Conservation (phyloP, 139 green algal species). For the Micractinium sp. region DNA sequence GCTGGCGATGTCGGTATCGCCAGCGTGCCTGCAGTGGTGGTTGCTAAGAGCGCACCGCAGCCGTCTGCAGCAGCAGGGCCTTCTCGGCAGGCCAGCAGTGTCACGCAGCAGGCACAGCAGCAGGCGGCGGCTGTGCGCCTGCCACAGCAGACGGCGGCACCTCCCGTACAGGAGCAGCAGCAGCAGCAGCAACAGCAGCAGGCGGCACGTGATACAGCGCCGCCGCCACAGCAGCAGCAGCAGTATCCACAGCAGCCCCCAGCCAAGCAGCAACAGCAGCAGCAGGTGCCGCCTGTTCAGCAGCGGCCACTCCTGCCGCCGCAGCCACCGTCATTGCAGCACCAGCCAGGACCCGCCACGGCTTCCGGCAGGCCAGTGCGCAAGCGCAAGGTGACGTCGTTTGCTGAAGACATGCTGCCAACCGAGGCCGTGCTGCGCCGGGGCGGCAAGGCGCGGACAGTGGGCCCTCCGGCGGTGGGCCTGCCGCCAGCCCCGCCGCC, state of each 20-base stretch:
- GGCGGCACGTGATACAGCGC: no score
- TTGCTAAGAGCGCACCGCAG: not conserved
- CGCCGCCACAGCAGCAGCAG: not conserved
- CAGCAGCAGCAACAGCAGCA: slow-evolving; percentile 1
- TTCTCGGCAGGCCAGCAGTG: not conserved
- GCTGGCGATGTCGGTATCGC: not conserved
- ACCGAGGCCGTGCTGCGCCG: slow-evolving; percentile 1
- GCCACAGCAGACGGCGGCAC: not conserved
- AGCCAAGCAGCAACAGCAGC: not conserved
- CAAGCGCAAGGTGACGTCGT: slow-evolving; percentile 12
- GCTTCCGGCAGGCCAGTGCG: not conserved
- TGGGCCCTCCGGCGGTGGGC: not conserved
- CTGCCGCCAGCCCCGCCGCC: not conserved
- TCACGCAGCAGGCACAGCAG: not conserved
- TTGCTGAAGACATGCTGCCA: slow-evolving; percentile 27
- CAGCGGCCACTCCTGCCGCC: no score
- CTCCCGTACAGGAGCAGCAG: not conserved
- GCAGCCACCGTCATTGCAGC: not conserved
- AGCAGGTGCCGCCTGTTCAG: not conserved
- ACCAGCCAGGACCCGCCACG: not conserved
- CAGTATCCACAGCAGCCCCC: not conserved
- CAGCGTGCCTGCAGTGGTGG: not conserved
- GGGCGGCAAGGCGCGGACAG: not conserved
- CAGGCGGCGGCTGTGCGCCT: not conserved
- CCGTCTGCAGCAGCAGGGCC: not conserved